A percentile compares a stretch with the other conserved stretches of the same genome.
These are phyloP conservation scores for Russula sp. DNA, from an alignment of 768 basidiomycete genomes.

Conservation along the genomic window DNA sequence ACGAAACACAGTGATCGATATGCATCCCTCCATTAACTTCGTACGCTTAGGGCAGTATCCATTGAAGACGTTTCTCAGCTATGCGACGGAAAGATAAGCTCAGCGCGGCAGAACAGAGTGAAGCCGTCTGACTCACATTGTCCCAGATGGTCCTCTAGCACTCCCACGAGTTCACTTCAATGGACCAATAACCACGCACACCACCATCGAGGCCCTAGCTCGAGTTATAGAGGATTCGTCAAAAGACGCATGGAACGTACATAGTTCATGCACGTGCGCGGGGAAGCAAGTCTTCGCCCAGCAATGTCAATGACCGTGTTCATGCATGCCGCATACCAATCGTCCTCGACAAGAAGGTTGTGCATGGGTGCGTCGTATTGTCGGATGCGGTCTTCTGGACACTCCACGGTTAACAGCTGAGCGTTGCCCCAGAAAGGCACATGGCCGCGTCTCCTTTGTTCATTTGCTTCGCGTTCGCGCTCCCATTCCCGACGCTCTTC, in stretches of 20 bases:
- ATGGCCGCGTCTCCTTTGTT: constrained; percentile 17
- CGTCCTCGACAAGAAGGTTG: constrained; percentile 24
- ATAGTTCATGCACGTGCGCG: not conserved
- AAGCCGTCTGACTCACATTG: not conserved
- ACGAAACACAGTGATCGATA: too few species aligned
- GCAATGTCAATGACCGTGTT: not conserved
- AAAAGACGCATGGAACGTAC: constrained; percentile 4
- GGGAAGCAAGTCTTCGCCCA: not conserved
- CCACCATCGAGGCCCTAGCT: constrained; percentile 17
- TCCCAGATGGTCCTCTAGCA: constrained; percentile 20
- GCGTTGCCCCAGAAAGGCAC: constrained; percentile 17
- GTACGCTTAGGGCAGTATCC: not conserved
- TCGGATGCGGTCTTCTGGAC: constrained; percentile 11
- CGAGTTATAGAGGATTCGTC: not conserved
- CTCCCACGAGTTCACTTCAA: constrained; percentile 16
- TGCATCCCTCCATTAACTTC: not conserved
- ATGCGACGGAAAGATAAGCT: not conserved
- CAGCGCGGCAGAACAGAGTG: not conserved
- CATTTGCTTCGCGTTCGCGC: constrained; percentile 8
- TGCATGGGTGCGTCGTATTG: constrained; percentile 24
- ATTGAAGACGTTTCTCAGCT: constrained; percentile 15
- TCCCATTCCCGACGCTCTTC: too few species aligned
- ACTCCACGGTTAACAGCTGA: constrained; percentile 5
- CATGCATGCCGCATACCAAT: constrained; percentile 27
- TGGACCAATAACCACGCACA: constrained; percentile 9